phyloP scores from a whole-genome alignment of 139 green algal species.

The Coccomyxa sp. region DNA sequence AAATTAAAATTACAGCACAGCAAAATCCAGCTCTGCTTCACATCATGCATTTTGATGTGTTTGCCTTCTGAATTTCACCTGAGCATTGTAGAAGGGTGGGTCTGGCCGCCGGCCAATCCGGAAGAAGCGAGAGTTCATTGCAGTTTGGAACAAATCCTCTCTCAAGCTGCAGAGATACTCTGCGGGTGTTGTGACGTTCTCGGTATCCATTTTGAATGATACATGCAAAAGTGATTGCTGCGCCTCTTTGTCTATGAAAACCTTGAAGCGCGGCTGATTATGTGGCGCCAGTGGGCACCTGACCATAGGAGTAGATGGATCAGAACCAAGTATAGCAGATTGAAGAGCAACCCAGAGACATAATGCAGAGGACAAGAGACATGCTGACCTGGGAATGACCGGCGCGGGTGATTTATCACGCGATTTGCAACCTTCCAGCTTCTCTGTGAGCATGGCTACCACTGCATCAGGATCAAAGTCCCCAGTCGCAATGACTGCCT shows the following conservation, averaged over 20 bases:
- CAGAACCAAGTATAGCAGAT: not conserved
- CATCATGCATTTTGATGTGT: not conserved
- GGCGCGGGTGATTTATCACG: not conserved
- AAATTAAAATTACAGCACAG: not conserved
- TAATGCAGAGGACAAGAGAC: not conserved
- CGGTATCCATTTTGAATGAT: conserved; percentile 50
- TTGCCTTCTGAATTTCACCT: not conserved
- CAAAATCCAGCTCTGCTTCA: not conserved
- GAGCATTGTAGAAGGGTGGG: conserved; percentile 63
- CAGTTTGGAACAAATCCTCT: conserved; percentile 56
- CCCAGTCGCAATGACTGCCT: conserved; percentile 62
- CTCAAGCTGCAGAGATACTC: conserved; percentile 49
- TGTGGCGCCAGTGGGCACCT: conserved; percentile 26
- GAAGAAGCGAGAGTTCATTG: conserved; percentile 73
- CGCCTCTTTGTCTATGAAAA: conserved; percentile 59
- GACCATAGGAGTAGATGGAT: not conserved
- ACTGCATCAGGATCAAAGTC: conserved; percentile 67
- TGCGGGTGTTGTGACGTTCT: conserved; percentile 34
- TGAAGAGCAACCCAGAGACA: not conserved
- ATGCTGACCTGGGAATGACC: not conserved
- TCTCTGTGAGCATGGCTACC: conserved; percentile 20
- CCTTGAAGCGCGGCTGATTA: conserved; percentile 23
- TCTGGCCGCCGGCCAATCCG: conserved; percentile 50
- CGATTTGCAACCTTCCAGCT: conserved; percentile 8
- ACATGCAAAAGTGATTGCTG: conserved; percentile 45